Percentiles rank a stretch among this genome's conserved stretches.
These are phyloP conservation scores for Paraphaeosphaeria sporulosa DNA, from an alignment of 2,329 filamentous ascomycete genomes.

Conservation along the genomic window DNA sequence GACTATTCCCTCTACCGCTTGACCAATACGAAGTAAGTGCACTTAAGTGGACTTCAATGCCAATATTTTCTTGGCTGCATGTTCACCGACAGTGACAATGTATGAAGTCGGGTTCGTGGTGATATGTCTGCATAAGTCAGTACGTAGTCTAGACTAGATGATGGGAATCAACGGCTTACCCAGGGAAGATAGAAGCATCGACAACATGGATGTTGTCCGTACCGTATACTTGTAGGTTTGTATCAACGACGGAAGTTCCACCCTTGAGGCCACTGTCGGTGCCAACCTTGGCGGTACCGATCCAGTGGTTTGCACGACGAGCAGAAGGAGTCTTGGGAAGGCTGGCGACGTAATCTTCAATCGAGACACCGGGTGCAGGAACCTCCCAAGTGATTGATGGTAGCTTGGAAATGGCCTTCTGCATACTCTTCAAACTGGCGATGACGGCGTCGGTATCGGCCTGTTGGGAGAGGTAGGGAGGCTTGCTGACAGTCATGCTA, in stretches of 20 bases:
- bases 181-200: slow-evolving; percentile 57
- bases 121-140: slow-evolving; percentile 38
- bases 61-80: slow-evolving; percentile 50
- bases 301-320: slow-evolving; percentile 57
- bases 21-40: slow-evolving; percentile 10
- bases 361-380: slow-evolving; percentile 59
- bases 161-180: slow-evolving; percentile 28
- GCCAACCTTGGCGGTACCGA: slow-evolving; percentile 64
- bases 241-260: slow-evolving; percentile 58
- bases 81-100: slow-evolving; percentile 47
- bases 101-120: slow-evolving; percentile 49
- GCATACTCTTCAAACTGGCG: slow-evolving; percentile 67
- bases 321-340: slow-evolving; percentile 48
- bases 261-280: slow-evolving; percentile 53
- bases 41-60: slow-evolving; percentile 28
- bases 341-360: slow-evolving; percentile 64
- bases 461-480: slow-evolving; percentile 66
- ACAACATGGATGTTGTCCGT: slow-evolving; percentile 57
- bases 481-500: slow-evolving; percentile 64
- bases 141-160: neutral
- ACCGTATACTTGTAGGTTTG: slow-evolving; percentile 59
- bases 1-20: slow-evolving; percentile 14
- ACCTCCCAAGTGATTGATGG: slow-evolving; percentile 64
- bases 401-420: slow-evolving; percentile 62
- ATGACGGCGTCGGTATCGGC: slow-evolving; percentile 71